Conservation (phyloP, 2,329 filamentous ascomycete genomes). For the Nigrospora sphaerica region DNA sequence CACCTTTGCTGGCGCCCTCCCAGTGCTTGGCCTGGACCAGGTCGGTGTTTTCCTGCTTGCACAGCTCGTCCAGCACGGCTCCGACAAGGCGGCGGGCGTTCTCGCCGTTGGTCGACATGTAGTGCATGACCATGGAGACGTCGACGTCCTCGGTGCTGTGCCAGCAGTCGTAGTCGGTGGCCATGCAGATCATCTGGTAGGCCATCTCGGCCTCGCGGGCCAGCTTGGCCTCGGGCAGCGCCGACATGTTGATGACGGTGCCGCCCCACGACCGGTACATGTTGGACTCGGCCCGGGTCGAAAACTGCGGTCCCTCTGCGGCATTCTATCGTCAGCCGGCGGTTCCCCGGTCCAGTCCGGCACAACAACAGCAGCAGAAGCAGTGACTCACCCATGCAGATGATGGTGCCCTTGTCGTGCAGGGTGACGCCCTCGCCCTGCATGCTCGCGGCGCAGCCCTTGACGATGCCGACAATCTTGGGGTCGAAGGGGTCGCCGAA, state of each 20-base stretch:
- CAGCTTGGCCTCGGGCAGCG: constrained; percentile 90
- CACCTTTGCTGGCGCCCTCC: constrained; percentile 68
- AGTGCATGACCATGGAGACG: constrained; percentile 93
- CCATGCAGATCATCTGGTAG: constrained; percentile 99
- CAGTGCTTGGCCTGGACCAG: constrained; percentile 76
- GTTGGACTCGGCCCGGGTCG: constrained; percentile 88
- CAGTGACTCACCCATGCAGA: constrained; percentile 74
- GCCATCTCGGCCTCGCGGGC: constrained; percentile 92
- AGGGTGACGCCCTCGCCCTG: constrained; percentile 78
- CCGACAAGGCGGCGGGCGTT: constrained; percentile 83
- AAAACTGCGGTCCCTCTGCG: constrained; percentile 93
- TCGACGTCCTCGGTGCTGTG: constrained; percentile 76
- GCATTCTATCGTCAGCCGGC: background rate
- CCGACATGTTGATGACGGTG: constrained; percentile 96
- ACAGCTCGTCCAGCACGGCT: constrained; percentile 80
- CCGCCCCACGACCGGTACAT: constrained; percentile 94
- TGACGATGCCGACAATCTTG: constrained; percentile 67
- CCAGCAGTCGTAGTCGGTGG: constrained; percentile 99
- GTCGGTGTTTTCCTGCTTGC: constrained; percentile 67
- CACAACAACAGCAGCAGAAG: background rate
- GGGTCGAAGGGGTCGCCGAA: constrained; percentile 95
- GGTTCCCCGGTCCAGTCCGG: background rate
- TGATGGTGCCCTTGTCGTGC: constrained; percentile 75
- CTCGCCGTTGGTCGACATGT: constrained; percentile 88
- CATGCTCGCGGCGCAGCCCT: constrained; percentile 66